Evolutionary conservation across 73 alveolate genomes (phyloP).

Genomic region (Paramecium primaurelia): DNA sequence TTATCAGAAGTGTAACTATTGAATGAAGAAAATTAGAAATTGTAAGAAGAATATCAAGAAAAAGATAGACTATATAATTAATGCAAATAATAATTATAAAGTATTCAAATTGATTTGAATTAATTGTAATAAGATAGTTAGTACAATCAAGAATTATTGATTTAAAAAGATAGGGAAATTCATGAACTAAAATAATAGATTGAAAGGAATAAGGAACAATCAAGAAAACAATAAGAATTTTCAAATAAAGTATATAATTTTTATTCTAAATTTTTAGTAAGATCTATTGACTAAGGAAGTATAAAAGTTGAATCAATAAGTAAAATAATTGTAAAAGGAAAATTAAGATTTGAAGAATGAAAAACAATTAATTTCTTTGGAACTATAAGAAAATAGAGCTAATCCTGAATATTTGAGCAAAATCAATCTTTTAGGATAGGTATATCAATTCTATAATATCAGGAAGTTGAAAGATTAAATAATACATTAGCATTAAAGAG

Average conservation of each 20-base stretch:
- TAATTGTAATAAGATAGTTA: neutral
- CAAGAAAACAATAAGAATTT: neutral
- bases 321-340: neutral
- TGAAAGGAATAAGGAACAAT: neutral
- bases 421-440: constrained; percentile 17
- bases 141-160: neutral
- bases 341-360: neutral
- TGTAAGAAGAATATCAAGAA: neutral
- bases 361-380: neutral
- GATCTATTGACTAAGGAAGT: neutral
- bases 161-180: neutral
- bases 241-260: neutral
- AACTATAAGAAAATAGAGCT: neutral
- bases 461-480: constrained; percentile 31
- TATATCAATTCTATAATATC: neutral
- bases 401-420: neutral
- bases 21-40: neutral
- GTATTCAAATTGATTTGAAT: neutral
- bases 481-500: constrained; percentile 1
- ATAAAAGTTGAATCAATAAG: neutral
- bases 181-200: neutral
- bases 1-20: neutral
- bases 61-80: neutral
- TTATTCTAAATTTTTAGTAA: neutral
- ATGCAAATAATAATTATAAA: neutral